Conservation (phyloP, 73 alveolate genomes). For the Durusdinium trenchii region DNA sequence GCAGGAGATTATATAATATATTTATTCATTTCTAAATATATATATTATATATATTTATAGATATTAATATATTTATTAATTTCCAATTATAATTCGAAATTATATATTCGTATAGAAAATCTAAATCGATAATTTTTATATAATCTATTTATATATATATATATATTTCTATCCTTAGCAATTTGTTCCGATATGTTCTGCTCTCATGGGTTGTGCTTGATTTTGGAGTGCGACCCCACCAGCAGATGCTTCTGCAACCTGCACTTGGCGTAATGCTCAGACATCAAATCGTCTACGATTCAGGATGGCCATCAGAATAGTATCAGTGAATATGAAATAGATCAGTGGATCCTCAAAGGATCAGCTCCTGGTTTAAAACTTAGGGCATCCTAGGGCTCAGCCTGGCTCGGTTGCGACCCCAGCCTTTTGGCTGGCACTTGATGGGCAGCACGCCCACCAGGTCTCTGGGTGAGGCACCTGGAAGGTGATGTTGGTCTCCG, state of each 20-base stretch:
- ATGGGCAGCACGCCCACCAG: constrained; percentile 69
- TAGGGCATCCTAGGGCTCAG: not conserved
- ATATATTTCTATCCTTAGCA: not conserved
- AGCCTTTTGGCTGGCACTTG: constrained; percentile 42
- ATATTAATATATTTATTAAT: no score
- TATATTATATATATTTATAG: no score
- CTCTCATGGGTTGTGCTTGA: not conserved
- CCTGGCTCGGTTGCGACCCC: not conserved
- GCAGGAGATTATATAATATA: no score
- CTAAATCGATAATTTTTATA: no score
- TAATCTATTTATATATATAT: no score
- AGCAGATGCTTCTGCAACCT: not conserved
- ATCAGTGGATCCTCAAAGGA: not conserved
- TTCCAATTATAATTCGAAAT: no score
- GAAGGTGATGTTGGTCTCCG: not conserved
- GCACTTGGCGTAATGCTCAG: not conserved
- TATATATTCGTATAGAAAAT: not conserved
- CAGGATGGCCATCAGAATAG: no score
- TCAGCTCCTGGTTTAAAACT: not conserved
- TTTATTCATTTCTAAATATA: no score
- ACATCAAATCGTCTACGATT: no score
- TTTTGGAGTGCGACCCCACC: not conserved
- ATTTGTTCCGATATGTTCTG: not conserved
- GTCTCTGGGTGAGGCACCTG: constrained; percentile 1
- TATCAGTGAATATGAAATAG: no score